These are phyloP conservation scores for Apiotrichum gracile DNA, from an alignment of 1,284 basidiomycete genomes.

Conservation along the genomic window DNA sequence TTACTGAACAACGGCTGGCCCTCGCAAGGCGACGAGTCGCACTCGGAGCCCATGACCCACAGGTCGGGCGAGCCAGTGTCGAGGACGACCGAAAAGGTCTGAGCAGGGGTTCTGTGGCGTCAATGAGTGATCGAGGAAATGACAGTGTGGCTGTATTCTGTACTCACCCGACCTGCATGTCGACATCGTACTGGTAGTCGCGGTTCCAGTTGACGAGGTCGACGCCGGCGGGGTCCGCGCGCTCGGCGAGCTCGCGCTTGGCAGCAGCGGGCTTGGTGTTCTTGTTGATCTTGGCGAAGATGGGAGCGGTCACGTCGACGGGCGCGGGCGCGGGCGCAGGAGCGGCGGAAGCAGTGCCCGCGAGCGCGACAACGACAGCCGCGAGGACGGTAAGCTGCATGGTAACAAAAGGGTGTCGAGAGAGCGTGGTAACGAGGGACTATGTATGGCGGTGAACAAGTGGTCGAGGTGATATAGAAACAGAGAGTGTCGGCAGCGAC, in stretches of 20 bases:
- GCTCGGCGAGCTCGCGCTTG: too few species aligned
- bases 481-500: too few species aligned
- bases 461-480: too few species aligned
- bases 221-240: too few species aligned
- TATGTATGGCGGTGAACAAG: too few species aligned
- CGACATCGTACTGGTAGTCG: not conserved
- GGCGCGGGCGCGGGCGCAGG: too few species aligned
- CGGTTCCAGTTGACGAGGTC: not conserved
- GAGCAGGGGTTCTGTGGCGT: not conserved
- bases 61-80: slow-evolving; percentile 2
- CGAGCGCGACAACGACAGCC: not conserved
- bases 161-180: not conserved
- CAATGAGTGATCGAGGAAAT: not conserved
- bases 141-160: too few species aligned
- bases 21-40: not conserved
- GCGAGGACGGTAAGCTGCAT: not conserved
- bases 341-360: not conserved
- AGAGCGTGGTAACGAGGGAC: not conserved
- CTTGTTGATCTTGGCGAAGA: too few species aligned
- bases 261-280: too few species aligned
- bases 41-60: not conserved
- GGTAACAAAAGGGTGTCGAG: not conserved
- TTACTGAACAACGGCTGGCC: not conserved
- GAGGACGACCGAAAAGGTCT: not conserved
- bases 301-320: too few species aligned